Conservation (phyloP, 2,329 filamentous ascomycete species). For the Scopulariopsis brevicaulis region DNA sequence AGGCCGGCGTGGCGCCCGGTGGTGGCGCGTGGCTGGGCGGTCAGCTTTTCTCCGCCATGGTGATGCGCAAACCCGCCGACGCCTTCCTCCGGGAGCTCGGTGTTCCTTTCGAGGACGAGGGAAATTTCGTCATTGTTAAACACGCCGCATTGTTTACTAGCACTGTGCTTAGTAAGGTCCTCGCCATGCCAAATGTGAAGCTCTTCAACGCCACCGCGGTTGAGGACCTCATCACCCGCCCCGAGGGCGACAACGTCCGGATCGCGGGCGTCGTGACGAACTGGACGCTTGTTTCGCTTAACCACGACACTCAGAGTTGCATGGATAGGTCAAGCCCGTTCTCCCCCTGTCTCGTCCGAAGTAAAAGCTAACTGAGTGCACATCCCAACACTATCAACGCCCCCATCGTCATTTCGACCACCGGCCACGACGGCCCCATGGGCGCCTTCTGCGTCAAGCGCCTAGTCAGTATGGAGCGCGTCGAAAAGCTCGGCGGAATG, state of each 20-base stretch:
- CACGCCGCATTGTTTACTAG: conserved; percentile 88
- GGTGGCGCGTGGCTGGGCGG: conserved; percentile 89
- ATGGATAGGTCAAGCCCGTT: conserved; percentile 54
- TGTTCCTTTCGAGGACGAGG: conserved; percentile 80
- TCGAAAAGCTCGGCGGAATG: conserved; percentile 84
- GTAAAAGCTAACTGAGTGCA: too few relatives aligned
- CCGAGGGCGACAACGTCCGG: conserved; percentile 43
- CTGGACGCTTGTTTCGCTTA: conserved; percentile 85
- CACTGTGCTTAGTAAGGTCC: conserved; percentile 72
- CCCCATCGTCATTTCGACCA: conserved; percentile 78
- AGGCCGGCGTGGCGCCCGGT: conserved; percentile 77
- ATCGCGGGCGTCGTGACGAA: conserved; percentile 89
- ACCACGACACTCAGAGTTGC: conserved; percentile 83
- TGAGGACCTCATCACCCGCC: conserved; percentile 83
- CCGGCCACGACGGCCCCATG: conserved; percentile 83
- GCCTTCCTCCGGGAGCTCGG: conserved; percentile 72
- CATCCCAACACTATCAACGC: conserved; percentile 88
- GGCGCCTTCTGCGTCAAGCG: conserved; percentile 87
- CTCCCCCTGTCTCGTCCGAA: too few relatives aligned
- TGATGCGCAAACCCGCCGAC: conserved; percentile 88
- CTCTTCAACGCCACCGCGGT: conserved; percentile 92
- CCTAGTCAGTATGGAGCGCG: conserved; percentile 74
- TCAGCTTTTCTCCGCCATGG: conserved; percentile 90
- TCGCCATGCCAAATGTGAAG: conserved; percentile 83
- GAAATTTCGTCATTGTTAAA: conserved; percentile 84